Conservation (phyloP, 2,329 filamentous ascomycete species). For the Fusarium tanahbumbuense region DNA sequence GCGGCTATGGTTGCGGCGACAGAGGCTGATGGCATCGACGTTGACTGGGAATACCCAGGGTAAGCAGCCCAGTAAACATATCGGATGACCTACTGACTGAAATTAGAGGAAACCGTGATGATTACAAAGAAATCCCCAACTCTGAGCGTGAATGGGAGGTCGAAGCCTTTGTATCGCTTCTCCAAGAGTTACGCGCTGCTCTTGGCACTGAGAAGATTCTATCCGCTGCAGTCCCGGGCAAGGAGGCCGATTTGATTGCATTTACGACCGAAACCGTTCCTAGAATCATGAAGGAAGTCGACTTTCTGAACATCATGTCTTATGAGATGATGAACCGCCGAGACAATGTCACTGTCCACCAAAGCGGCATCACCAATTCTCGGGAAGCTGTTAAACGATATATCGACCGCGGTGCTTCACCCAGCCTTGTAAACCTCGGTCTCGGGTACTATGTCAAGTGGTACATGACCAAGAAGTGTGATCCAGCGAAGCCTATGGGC, state of each 20-base stretch:
- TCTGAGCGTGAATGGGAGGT: conserved; percentile 70
- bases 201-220: conserved; percentile 69
- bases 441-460: conserved; percentile 76
- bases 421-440: conserved; percentile 69
- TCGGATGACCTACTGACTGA: neutral
- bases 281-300: conserved; percentile 67
- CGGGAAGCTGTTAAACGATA: conserved; percentile 68
- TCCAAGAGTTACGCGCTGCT: conserved; percentile 67
- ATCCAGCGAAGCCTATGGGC: conserved; percentile 58
- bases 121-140: conserved; percentile 75
- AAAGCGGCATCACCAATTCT: conserved; percentile 70
- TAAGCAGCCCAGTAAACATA: conserved; percentile 35
- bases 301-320: conserved; percentile 76
- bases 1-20: conserved; percentile 69
- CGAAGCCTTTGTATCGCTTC: conserved; percentile 69
- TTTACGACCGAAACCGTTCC: conserved; percentile 70
- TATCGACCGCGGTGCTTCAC: conserved; percentile 63
- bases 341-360: conserved; percentile 71
- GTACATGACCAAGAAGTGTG: conserved; percentile 63
- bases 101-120: conserved; percentile 72
- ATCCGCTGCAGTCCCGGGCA: conserved; percentile 75
- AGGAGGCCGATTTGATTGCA: conserved; percentile 73
- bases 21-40: conserved; percentile 72
- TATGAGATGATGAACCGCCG: conserved; percentile 79
- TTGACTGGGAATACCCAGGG: conserved; percentile 75